Base-by-base conservation (phyloP, 2,329 filamentous ascomycete genomes). In the Gnomoniopsis sp. region DNA sequence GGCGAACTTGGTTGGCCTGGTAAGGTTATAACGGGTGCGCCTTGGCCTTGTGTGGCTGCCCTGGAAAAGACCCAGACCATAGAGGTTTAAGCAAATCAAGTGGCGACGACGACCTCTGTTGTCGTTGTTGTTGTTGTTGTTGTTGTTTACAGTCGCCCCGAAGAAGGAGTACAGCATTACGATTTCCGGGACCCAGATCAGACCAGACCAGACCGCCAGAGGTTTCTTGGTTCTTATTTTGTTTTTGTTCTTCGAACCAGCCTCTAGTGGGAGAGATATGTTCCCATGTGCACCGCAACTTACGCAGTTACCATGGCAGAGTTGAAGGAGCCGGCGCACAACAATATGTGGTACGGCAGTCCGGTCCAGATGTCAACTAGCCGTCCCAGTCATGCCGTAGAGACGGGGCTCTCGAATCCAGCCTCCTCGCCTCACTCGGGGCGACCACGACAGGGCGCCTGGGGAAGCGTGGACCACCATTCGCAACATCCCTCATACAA, bases 271-370 rank as follows among this genome's bases (percentile, higher is more conserved):
- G 63, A 65, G 61, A 69, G 77, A 76, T 69, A 83, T 81, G 80
- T 70, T 76, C 79, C 74, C 79, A 85, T 85, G 81, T 84, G 82
- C 77, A 82, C 81, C 75, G 80, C 81, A 72, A 82, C 81, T 65
- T 83, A 85, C 72, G 79, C 82, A 75, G 79, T 80, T 70, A 82
- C 78, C 71, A 85, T 86, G 83, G 81, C 83, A 80, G 83, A 85
- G 71, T 71, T 86, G 76, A 84, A 84, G 78, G 83, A 86, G 73
- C 74, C 81, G 68, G 73, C 78, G 53, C 82, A 84, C 72, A 76
- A 78, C 67, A 79, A 76, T 71, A 72, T 86, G 66, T 86, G 83
- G 83, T 86, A 86, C 72, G 78, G 77, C 63, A 76, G 75, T 62
- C 77, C 80, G 58, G 77, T 84, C 62, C 81, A 82, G 65, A 75